Percentiles rank a stretch among this genome's conserved stretches.
These are phyloP conservation scores for Coniella vitis DNA, from an alignment of 2,329 filamentous ascomycete genomes.

Conservation along the genomic window DNA sequence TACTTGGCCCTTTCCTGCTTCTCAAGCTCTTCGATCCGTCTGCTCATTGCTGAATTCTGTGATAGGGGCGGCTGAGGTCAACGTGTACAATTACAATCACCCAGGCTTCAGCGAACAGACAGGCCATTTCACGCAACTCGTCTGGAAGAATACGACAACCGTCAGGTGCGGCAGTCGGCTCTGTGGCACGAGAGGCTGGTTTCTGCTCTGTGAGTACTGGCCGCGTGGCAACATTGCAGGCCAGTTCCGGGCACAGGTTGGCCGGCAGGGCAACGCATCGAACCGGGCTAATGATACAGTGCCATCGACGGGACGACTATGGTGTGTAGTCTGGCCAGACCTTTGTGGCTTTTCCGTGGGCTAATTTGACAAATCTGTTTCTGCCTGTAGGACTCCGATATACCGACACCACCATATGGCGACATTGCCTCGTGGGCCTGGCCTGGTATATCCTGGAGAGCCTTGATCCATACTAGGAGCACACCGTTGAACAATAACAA, in stretches of 20 bases:
- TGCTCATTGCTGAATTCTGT: too few relatives aligned
- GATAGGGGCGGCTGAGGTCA: constrained; percentile 47
- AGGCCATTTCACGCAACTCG: constrained; percentile 67
- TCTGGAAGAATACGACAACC: constrained; percentile 57
- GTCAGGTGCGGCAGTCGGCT: constrained; percentile 48
- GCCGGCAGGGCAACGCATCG: constrained; percentile 25
- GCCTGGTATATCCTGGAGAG: neutral
- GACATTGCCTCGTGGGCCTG: neutral
- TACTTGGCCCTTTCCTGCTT: neutral
- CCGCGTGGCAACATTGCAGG: constrained; percentile 58
- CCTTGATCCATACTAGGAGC: too few relatives aligned
- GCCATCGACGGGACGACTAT: neutral
- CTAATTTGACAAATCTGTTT: neutral
- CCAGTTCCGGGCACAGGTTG: constrained; percentile 41
- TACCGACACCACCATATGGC: neutral
- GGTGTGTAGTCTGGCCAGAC: neutral
- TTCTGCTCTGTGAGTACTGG: constrained; percentile 64
- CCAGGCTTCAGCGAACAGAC: constrained; percentile 53
- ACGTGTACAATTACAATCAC: constrained; percentile 50
- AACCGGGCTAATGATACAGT: constrained; percentile 1
- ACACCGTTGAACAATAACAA: too few relatives aligned
- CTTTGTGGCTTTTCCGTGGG: neutral
- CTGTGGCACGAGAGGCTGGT: constrained; percentile 49
- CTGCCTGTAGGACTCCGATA: neutral
- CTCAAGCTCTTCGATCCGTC: too few relatives aligned